These are phyloP conservation scores for Sisymbrium irio DNA, from an alignment of 345 rosid genomes.

Conservation along the genomic window DNA sequence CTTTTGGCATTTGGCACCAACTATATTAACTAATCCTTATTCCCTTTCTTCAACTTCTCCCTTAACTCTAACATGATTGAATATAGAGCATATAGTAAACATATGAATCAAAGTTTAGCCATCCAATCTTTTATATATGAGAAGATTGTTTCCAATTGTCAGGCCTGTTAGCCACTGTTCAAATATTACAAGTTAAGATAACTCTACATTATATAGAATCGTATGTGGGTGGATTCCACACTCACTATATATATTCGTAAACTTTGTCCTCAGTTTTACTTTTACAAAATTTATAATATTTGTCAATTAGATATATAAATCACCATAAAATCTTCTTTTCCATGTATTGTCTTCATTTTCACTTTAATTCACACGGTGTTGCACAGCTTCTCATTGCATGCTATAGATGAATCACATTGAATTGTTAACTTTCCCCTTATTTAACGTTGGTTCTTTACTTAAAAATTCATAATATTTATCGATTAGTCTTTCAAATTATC, in stretches of 20 bases:
- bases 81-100: neutral
- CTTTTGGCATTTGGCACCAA: constrained; percentile 34
- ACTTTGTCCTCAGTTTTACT: no score
- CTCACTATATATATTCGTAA: no score
- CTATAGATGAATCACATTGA: neutral
- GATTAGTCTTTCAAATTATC: no score
- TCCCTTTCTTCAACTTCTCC: neutral
- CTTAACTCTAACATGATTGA: neutral
- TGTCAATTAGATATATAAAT: neutral
- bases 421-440: no score
- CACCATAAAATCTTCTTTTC: neutral
- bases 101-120: neutral
- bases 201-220: neutral
- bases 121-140: neutral
- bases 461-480: no score
- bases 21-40: constrained; percentile 25
- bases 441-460: no score
- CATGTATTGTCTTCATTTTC: neutral
- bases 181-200: neutral
- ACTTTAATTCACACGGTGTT: neutral
- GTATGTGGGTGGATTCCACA: neutral
- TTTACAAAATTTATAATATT: neutral
- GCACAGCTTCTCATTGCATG: neutral
- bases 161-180: neutral
- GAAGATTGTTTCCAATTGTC: neutral